phyloP scores from a whole-genome alignment of 2,329 filamentous ascomycete genomes.

The Pseudodiploospora longispora region DNA sequence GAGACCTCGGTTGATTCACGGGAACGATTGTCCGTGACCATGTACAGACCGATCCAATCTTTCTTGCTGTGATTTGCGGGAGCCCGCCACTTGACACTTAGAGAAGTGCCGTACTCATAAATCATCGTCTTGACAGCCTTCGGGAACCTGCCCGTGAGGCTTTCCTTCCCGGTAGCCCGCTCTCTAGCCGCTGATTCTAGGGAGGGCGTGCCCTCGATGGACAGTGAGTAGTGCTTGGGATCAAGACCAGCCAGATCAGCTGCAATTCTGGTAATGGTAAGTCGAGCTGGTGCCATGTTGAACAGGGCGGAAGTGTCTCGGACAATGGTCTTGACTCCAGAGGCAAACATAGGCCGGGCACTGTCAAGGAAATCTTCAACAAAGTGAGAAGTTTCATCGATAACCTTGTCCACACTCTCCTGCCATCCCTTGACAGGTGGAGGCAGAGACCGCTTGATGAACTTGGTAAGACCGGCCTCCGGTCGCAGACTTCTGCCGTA shows the following conservation, averaged over 20 bases:
- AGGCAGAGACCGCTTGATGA: slow-evolving; percentile 78
- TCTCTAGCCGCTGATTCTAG: slow-evolving; percentile 43
- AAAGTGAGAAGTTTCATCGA: slow-evolving; percentile 80
- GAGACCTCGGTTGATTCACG: slow-evolving; percentile 76
- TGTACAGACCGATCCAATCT: slow-evolving; percentile 95
- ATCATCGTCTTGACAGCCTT: slow-evolving; percentile 66
- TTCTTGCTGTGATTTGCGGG: slow-evolving; percentile 79
- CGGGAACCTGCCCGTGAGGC: slow-evolving; percentile 58
- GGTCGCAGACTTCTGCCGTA: slow-evolving; percentile 78
- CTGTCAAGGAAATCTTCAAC: slow-evolving; percentile 85
- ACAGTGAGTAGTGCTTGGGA: slow-evolving; percentile 70
- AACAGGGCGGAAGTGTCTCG: slow-evolving; percentile 82
- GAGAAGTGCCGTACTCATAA: slow-evolving; percentile 83
- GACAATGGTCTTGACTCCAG: slow-evolving; percentile 78
- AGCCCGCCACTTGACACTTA: slow-evolving; percentile 84
- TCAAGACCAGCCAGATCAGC: slow-evolving; percentile 75
- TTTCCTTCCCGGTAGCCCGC: slow-evolving; percentile 64
- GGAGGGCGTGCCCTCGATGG: slow-evolving; percentile 59
- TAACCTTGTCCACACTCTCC: slow-evolving; percentile 76
- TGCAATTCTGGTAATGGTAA: slow-evolving; percentile 72
- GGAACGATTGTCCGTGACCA: slow-evolving; percentile 87
- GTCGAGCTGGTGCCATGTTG: slow-evolving; percentile 78
- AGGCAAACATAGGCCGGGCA: slow-evolving; percentile 76
- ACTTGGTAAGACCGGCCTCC: slow-evolving; percentile 88
- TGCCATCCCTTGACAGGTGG: slow-evolving; percentile 76